phyloP scores from a whole-genome alignment of 2,329 filamentous ascomycete genomes.

The Chalaropsis ovoidea region DNA sequence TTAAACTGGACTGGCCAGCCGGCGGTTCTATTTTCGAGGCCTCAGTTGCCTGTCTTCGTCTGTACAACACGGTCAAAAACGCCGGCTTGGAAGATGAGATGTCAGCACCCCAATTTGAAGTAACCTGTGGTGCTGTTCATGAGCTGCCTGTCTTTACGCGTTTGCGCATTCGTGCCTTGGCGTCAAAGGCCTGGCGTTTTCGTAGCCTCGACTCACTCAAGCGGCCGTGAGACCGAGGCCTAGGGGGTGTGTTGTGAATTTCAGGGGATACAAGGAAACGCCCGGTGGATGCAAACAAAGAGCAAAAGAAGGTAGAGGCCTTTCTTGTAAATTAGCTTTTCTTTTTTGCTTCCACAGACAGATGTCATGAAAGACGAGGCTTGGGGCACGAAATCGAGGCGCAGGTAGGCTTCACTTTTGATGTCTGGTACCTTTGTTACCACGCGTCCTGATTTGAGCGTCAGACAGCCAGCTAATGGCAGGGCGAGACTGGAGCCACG shows the following conservation, averaged over 20 bases:
- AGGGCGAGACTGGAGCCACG: no score
- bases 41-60: not conserved
- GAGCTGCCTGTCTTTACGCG: not conserved
- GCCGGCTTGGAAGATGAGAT: not conserved
- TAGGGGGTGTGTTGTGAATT: not conserved
- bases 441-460: not conserved
- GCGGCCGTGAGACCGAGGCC: not conserved
- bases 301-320: not conserved
- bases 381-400: not conserved
- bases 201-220: not conserved
- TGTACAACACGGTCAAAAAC: not conserved
- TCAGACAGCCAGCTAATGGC: not conserved
- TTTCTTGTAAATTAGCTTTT: not conserved
- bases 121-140: not conserved
- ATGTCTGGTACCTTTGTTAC: not conserved
- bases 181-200: not conserved
- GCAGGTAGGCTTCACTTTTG: not conserved
- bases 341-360: not conserved
- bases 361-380: not conserved
- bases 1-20: not conserved
- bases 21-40: not conserved
- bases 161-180: no score
- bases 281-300: not conserved
- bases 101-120: not conserved
- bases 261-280: not conserved